Evolutionary conservation across 2,329 filamentous ascomycete species (phyloP), one percentile per base, ranked within the genome.

Genomic region (Colletotrichum lentis): DNA sequence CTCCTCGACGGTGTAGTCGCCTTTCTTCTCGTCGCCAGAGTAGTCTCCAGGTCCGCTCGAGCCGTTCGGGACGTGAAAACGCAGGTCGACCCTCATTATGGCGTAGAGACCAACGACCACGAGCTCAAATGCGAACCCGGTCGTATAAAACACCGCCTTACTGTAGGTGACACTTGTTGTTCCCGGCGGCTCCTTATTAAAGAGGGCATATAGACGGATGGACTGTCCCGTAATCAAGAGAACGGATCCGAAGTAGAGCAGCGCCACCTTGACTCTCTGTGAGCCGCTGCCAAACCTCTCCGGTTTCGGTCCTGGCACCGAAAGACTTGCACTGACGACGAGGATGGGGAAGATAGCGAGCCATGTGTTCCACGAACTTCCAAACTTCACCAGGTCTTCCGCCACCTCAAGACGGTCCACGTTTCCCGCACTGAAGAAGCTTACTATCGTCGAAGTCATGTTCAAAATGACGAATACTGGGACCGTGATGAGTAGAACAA

Each of bases 71-170:
- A 77, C 64, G 70, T 77, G 73, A 66, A 76, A 77, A 22, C 73
- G 64, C 20, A 73, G 65, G 55, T 77, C 76, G 20, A 77, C 69
- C n/a, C 76, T 72, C 7, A 72, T 67, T 35, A 70, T 67, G 8
- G 75, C 75, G 47, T 76, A 76, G 1, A 71, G 65, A 6, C 66
- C 70, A 7, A 76, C 72, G 6, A 74, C 73, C 3, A 74, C 55
- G 7, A 76, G 66, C 49, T 80, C 78, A 4, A 79, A 70, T 6
- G 72, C 65, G 63, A 79, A 80, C 43, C 73, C 71, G 43, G 79
- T 79, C 22, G 74, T 71, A 69, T 80, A 80, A 60, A 80, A 79
- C 0, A 74, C 74, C 2, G 74, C 67, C 47, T 75, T 77, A 60
- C 73, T 71, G 43, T 76, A 80, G 69, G 78, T 72, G 11, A 76